A percentile compares a stretch with the other conserved stretches of the same genome.
Evolutionary conservation across 1,284 basidiomycete genomes (phyloP).

Genomic region (Ustilago vetiveriae): DNA sequence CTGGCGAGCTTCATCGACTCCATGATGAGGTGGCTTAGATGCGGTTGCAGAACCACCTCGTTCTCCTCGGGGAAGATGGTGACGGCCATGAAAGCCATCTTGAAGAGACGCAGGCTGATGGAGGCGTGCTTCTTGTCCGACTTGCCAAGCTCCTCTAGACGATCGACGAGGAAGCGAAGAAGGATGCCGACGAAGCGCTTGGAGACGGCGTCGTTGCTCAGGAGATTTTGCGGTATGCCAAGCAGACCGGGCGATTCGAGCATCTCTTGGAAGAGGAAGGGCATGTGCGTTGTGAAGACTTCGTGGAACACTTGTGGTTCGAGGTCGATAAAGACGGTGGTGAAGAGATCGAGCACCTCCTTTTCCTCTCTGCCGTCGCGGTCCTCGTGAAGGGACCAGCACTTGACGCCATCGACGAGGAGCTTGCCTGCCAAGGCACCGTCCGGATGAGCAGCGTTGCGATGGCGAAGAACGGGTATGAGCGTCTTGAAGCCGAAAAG

Average conservation of each 20-base stretch:
- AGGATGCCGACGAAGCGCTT: constrained; percentile 92
- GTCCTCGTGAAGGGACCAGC: constrained; percentile 85
- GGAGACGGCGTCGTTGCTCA: constrained; percentile 83
- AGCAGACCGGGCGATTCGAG: constrained; percentile 79
- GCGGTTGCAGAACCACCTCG: constrained; percentile 89
- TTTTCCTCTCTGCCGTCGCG: constrained; percentile 78
- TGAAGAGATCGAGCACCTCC: constrained; percentile 88
- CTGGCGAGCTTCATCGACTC: constrained; percentile 94
- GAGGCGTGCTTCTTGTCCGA: constrained; percentile 78
- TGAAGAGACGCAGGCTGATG: constrained; percentile 89
- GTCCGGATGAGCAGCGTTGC: constrained; percentile 81
- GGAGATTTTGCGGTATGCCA: constrained; percentile 86
- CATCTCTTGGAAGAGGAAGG: constrained; percentile 63
- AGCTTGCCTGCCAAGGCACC: constrained; percentile 87
- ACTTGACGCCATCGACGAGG: constrained; percentile 84
- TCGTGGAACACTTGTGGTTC: constrained; percentile 64
- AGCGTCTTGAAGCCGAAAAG: constrained; percentile 89
- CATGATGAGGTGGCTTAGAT: constrained; percentile 94
- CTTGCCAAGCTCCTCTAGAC: constrained; percentile 84
- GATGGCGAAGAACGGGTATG: constrained; percentile 80
- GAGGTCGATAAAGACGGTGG: constrained; percentile 70
- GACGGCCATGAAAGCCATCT: constrained; percentile 94
- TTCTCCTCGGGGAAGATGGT: constrained; percentile 80
- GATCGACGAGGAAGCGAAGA: constrained; percentile 83
- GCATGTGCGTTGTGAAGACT: constrained; percentile 58